Evolutionary conservation across 2,329 filamentous ascomycete genomes (phyloP).

Genomic region (Chaetomiaceae sp.): DNA sequence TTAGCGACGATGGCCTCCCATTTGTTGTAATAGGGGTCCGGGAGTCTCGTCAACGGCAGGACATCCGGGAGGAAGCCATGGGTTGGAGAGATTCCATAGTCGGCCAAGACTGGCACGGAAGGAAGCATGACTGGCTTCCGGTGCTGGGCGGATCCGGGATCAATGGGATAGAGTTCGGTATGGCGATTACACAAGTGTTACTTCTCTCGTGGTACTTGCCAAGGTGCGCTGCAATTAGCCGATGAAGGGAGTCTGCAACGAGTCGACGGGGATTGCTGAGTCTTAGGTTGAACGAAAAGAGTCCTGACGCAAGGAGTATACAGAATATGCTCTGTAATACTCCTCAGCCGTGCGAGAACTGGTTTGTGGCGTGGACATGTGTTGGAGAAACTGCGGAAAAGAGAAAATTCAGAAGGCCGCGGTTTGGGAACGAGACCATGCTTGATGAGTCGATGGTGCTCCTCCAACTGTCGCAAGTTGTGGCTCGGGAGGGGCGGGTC

Average conservation of each 20-base stretch:
- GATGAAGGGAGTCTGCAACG: neutral
- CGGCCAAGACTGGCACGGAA: slow-evolving; percentile 59
- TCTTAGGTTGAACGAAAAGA: slow-evolving; percentile 27
- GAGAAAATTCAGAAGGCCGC: slow-evolving; percentile 1
- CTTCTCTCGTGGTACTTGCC: slow-evolving; percentile 9
- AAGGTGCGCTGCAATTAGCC: neutral
- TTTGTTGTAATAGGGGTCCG: slow-evolving; percentile 87
- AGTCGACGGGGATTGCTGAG: slow-evolving; percentile 7
- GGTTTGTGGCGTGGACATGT: slow-evolving; percentile 35
- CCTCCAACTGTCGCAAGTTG: neutral
- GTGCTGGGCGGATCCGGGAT: neutral
- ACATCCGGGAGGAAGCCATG: slow-evolving; percentile 86
- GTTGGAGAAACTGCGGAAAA: slow-evolving; percentile 14
- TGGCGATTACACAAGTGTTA: neutral
- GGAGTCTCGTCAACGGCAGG: slow-evolving; percentile 72
- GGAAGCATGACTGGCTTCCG: slow-evolving; percentile 49
- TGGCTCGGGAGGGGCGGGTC: slow-evolving; percentile 7
- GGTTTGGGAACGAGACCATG: slow-evolving; percentile 1
- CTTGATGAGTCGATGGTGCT: neutral
- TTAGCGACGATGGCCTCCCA: slow-evolving; percentile 89
- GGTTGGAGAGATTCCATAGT: slow-evolving; percentile 74
- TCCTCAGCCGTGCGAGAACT: slow-evolving; percentile 56
- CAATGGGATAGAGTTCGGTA: neutral
- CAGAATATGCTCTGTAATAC: slow-evolving; percentile 54
- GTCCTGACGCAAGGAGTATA: slow-evolving; percentile 63